These are phyloP conservation scores for Sisymbrium irio DNA, from an alignment of 345 rosid genomes.

Conservation along the genomic window DNA sequence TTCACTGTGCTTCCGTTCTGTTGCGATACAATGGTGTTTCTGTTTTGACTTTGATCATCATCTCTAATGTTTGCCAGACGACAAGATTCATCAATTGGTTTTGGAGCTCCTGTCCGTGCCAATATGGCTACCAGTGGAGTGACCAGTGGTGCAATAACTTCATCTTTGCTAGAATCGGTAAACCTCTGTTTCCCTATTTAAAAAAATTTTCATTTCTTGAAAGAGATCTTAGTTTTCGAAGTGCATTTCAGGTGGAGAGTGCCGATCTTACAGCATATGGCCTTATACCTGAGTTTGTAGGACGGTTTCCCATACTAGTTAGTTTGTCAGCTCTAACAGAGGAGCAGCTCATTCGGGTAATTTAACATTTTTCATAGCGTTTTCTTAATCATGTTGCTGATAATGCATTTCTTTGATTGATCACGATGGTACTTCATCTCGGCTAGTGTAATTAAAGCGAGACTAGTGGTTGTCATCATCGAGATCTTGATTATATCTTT, in stretches of 20 bases:
- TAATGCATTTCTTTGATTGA: background rate
- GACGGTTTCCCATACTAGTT: conserved; percentile 90
- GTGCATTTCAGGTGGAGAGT: conserved; percentile 78
- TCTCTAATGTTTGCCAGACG: conserved; percentile 49
- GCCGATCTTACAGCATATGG: conserved; percentile 90
- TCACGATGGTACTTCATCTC: background rate
- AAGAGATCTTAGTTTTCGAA: conserved; percentile 16
- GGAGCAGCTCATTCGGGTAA: conserved; percentile 86
- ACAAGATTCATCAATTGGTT: conserved; percentile 94
- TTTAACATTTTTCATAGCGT: background rate
- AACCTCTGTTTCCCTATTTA: background rate
- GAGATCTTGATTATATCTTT: background rate
- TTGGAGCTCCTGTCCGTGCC: conserved; percentile 98
- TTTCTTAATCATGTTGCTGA: background rate
- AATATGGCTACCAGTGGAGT: conserved; percentile 79
- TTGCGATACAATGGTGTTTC: background rate
- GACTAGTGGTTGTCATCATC: background rate
- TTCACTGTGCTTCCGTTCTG: conserved; percentile 6
- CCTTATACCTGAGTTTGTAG: conserved; percentile 96
- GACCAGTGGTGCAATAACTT: conserved; percentile 65
- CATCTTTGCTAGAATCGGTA: conserved; percentile 87
- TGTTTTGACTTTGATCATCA: conserved; percentile 16
- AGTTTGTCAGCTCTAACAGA: conserved; percentile 88
- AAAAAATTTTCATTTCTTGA: background rate
- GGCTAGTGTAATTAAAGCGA: conserved; percentile 1